Conservation (phyloP, 495 filamentous ascomycete genomes). For the Penicillium maclennaniae region DNA sequence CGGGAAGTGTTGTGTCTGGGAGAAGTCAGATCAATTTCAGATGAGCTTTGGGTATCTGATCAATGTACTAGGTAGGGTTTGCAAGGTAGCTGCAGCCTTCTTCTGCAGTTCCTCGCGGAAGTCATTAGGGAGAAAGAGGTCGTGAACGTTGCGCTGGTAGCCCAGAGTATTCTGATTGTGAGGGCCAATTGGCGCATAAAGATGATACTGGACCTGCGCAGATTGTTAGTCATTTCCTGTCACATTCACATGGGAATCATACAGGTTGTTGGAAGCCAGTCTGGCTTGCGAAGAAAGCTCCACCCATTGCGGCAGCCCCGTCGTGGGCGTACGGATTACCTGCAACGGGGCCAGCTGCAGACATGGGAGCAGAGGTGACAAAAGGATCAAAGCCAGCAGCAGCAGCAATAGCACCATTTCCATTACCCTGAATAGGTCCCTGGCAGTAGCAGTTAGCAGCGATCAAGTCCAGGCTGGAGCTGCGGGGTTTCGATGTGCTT, state of each 20-base stretch:
- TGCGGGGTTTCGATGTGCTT: not conserved
- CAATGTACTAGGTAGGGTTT: conserved; percentile 74
- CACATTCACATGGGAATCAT: conserved; percentile 20
- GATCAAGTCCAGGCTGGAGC: conserved; percentile 13
- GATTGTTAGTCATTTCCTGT: conserved; percentile 3
- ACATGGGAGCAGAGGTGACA: conserved; percentile 49
- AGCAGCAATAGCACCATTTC: conserved; percentile 31
- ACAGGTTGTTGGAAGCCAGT: conserved; percentile 65
- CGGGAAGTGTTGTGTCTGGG: conserved; percentile 65
- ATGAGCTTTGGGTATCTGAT: not conserved
- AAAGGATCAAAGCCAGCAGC: conserved; percentile 56
- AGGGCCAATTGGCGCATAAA: conserved; percentile 85
- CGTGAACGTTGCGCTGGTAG: conserved; percentile 80
- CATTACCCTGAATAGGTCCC: conserved; percentile 41
- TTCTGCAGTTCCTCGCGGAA: conserved; percentile 84
- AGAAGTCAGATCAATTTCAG: conserved; percentile 9
- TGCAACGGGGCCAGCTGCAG: conserved; percentile 46
- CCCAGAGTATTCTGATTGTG: conserved; percentile 71
- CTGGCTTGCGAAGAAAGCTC: conserved; percentile 54
- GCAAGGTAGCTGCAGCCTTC: conserved; percentile 78
- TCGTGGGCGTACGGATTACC: conserved; percentile 69
- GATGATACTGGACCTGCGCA: conserved; percentile 75
- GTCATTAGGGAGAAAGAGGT: conserved; percentile 84
- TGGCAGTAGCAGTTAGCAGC: conserved; percentile 22
- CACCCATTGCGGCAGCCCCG: conserved; percentile 46